A percentile compares a stretch with the other conserved stretches of the same genome.
Conservation (phyloP, 2,329 filamentous ascomycete genomes). For the Fusarium citri region DNA sequence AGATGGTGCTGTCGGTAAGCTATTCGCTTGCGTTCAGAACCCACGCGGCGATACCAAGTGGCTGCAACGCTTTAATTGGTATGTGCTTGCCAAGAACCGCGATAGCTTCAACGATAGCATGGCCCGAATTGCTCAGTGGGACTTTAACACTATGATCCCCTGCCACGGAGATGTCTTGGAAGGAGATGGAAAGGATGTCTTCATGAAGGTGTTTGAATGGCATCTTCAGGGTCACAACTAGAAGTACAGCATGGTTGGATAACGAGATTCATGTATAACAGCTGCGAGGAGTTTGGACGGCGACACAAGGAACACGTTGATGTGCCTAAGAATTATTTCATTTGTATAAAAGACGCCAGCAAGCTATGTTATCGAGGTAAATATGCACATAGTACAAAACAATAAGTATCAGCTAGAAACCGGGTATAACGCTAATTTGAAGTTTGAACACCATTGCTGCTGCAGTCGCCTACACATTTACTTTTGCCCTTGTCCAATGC, state of each 20-base stretch:
- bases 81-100: conserved; percentile 73
- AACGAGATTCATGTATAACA: background rate
- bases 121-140: conserved; percentile 78
- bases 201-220: conserved; percentile 85
- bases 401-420: background rate
- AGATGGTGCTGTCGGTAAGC: conserved; percentile 54
- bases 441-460: background rate
- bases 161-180: conserved; percentile 95
- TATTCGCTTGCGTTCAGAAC: conserved; percentile 67
- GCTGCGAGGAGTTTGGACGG: conserved; percentile 5
- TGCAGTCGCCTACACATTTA: conserved; percentile 14
- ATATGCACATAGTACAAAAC: background rate
- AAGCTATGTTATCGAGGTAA: background rate
- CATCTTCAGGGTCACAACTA: conserved; percentile 66
- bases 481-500: conserved; percentile 14
- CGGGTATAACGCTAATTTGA: conserved; percentile 24
- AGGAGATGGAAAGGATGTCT: conserved; percentile 76
- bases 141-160: conserved; percentile 86
- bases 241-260: background rate
- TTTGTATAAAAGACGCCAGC: background rate
- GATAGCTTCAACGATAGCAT: conserved; percentile 77
- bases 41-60: conserved; percentile 75
- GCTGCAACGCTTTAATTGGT: conserved; percentile 87
- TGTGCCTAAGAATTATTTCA: background rate
- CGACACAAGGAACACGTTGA: background rate